These are phyloP conservation scores for Spongospora subterranea DNA, from an alignment of 208 protist species.

Conservation along the genomic window DNA sequence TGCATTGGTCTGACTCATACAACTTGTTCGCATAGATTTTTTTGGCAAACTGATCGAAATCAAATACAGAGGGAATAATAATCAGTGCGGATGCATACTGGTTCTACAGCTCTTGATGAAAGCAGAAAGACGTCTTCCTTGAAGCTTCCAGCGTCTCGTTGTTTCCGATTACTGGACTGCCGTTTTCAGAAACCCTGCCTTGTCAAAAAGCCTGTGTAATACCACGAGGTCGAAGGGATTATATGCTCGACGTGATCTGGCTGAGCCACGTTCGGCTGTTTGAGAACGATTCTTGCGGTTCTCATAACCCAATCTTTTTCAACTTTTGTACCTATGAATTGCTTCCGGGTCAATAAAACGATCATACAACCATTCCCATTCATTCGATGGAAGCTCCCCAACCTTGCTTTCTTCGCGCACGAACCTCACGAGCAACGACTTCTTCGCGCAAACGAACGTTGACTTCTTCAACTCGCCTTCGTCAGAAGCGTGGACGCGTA, in stretches of 20 bases:
- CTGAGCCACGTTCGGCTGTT: neutral
- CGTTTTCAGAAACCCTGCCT: neutral
- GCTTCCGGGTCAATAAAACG: neutral
- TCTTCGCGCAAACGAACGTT: neutral
- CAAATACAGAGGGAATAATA: neutral
- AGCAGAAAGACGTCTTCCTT: neutral
- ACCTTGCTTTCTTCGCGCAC: neutral
- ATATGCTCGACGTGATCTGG: neutral
- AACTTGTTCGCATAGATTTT: neutral
- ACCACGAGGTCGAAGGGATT: neutral
- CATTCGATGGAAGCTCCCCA: neutral
- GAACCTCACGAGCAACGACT: neutral
- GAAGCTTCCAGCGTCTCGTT: neutral
- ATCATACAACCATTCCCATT: neutral
- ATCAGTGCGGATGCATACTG: neutral
- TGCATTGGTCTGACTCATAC: neutral
- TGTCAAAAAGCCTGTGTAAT: neutral
- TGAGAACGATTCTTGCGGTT: neutral
- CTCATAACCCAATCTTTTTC: neutral
- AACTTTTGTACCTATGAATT: neutral
- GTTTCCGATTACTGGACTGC: neutral
- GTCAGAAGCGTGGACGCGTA: neutral
- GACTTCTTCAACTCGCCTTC: neutral
- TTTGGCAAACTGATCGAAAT: neutral
- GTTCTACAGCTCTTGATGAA: neutral